Base-by-base conservation (phyloP, 2,329 filamentous ascomycete genomes). In the Plectosphaerella sp. region DNA sequence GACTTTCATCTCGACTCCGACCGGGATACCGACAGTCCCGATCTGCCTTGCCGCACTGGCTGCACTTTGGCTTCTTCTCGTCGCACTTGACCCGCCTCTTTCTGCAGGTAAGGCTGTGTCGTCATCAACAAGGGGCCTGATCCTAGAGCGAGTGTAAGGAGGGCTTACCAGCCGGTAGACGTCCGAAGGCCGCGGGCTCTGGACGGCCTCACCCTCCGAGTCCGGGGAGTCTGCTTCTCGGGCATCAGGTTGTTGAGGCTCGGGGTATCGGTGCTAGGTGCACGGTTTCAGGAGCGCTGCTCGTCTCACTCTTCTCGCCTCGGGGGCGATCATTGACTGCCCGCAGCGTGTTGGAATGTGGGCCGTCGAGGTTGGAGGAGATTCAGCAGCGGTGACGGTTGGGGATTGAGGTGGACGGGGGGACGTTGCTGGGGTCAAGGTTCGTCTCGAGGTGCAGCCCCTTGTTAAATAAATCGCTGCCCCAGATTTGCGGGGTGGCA, bases 81-180 rank as follows among this genome's bases (percentile, higher is more conserved):
- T 70, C 68, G 41, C 52, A 54, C 59, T 70, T 70, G 58, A 69
- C 62, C 53, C 65, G 66, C 25, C 67, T 60, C 28, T 61, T 56
- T 15, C 67, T 66, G 54, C 67, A 70, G 4, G 67, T 67, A 64
- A 65, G 67, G 50, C 68, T 51, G n/a, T 20, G 50, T 18, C 18
- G 18, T 18, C n/a, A 43, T 18, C 16, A 20, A n/a, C n/a, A 18
- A 18, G n/a, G 12, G 14, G 24, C 12, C 14, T 9, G 35, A 14
- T 10, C 43, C 22, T 43, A 16, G n/a, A n/a, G n/a, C 22, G n/a
- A 7, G 15, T 12, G 39, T n/a, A n/a, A 20, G 39, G 9, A 43
- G 8, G 3, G 48, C 49, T 48, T 14, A 54, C 52, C 49, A 54
- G 11, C 52, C 52, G 4, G 52, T 51, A 10, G 52, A 54, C 22